A percentile compares a stretch with the other conserved stretches of the same genome.
Conservation (phyloP, 139 green algal genomes). For the Ostreobium quekettii region DNA sequence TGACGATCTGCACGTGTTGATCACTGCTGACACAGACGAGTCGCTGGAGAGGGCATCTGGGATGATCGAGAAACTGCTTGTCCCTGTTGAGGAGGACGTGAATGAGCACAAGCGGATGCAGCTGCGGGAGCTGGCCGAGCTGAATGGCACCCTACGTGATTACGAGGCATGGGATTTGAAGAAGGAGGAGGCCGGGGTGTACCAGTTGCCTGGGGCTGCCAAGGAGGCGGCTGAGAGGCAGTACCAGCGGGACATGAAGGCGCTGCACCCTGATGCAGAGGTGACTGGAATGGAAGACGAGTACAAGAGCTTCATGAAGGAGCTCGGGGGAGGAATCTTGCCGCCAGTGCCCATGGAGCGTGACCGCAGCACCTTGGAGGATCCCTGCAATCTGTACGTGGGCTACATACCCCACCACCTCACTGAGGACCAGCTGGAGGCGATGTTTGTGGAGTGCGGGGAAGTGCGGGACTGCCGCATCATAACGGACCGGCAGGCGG, state of each 20-base stretch:
- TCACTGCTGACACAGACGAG: slow-evolving; percentile 75
- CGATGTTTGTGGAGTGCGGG: slow-evolving; percentile 54
- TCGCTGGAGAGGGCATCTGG: slow-evolving; percentile 24
- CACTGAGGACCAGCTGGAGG: slow-evolving; percentile 35
- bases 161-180: slow-evolving; percentile 22
- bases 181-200: slow-evolving; percentile 39
- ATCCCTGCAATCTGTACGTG: slow-evolving; percentile 62
- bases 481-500: slow-evolving; percentile 39
- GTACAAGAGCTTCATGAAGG: slow-evolving; percentile 81
- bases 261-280: slow-evolving; percentile 39
- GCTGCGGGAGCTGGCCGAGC: slow-evolving; percentile 74
- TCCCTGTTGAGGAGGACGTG: slow-evolving; percentile 70
- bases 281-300: slow-evolving; percentile 62
- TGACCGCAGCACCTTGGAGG: slow-evolving; percentile 28
- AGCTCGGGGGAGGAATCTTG: slow-evolving; percentile 58
- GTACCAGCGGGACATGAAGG: slow-evolving; percentile 43
- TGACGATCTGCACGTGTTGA: slow-evolving; percentile 88
- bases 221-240: slow-evolving; percentile 55
- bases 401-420: slow-evolving; percentile 50
- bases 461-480: slow-evolving; percentile 50
- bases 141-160: slow-evolving; percentile 62
- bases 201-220: slow-evolving; percentile 50
- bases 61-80: slow-evolving; percentile 77
- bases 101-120: slow-evolving; percentile 88
- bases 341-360: slow-evolving; percentile 6